Evolutionary conservation across 805 yeast species (phyloP).

Genomic region (Blastobotrys mokoenaii): DNA sequence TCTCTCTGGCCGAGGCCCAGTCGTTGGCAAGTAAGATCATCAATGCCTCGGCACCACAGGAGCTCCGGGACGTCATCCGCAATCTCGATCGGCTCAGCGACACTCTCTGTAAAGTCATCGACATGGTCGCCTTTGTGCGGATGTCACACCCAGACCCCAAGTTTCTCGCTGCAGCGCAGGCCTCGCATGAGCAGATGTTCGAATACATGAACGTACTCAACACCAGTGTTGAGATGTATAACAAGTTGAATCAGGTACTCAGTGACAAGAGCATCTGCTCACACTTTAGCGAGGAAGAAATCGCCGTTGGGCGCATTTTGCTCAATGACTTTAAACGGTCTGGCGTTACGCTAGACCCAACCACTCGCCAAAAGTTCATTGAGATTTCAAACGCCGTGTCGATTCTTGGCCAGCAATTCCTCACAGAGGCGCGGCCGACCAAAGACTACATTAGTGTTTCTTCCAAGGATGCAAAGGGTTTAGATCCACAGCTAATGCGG

Average conservation of each 20-base stretch:
- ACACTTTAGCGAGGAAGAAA: constrained; percentile 61
- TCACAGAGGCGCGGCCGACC: constrained; percentile 36
- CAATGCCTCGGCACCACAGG: constrained; percentile 30
- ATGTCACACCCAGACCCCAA: constrained; percentile 72
- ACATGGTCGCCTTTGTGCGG: constrained; percentile 84
- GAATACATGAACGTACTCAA: constrained; percentile 90
- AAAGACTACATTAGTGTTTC: constrained; percentile 17
- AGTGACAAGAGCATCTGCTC: constrained; percentile 30
- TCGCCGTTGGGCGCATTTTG: constrained; percentile 71
- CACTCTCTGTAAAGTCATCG: constrained; percentile 83
- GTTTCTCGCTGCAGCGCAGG: constrained; percentile 75
- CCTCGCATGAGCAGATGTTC: constrained; percentile 79
- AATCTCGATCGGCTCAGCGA: constrained; percentile 82
- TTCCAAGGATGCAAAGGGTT: constrained; percentile 23
- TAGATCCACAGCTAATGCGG: constrained; percentile 25
- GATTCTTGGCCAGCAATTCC: constrained; percentile 69
- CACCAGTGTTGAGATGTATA: constrained; percentile 67
- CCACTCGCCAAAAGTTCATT: constrained; percentile 61
- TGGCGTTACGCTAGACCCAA: constrained; percentile 70
- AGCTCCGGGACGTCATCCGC: constrained; percentile 43
- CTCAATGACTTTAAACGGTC: constrained; percentile 82
- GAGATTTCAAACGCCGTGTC: constrained; percentile 74
- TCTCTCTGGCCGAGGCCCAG: constrained; percentile 60
- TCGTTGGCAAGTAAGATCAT: constrained; percentile 50
- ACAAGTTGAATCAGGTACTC: constrained; percentile 49